These are phyloP conservation scores for Moniliophthora roreri DNA, from an alignment of 1,284 basidiomycete species.

Conservation along the genomic window DNA sequence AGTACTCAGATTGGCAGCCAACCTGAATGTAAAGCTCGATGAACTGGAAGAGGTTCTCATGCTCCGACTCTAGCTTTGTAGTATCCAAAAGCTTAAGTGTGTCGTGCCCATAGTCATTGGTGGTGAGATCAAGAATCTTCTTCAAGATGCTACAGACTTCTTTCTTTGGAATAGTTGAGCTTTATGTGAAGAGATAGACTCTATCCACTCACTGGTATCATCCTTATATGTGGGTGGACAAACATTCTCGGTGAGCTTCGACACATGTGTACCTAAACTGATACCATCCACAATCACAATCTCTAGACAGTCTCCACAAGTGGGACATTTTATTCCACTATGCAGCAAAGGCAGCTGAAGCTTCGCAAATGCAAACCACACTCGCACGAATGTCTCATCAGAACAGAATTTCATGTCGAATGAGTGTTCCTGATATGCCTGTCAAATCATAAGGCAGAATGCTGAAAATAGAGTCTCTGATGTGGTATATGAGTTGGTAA, in stretches of 20 bases:
- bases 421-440: slow-evolving; percentile 11
- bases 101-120: too few relatives aligned
- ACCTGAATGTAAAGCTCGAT: too few relatives aligned
- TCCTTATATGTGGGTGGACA: slow-evolving; percentile 3
- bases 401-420: slow-evolving; percentile 17
- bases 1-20: not conserved
- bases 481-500: slow-evolving; percentile 24
- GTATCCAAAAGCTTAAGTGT: too few relatives aligned
- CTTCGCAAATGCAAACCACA: slow-evolving; percentile 27
- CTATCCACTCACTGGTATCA: not conserved
- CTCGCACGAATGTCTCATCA: slow-evolving; percentile 21
- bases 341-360: slow-evolving; percentile 14
- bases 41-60: too few relatives aligned
- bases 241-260: slow-evolving; percentile 3
- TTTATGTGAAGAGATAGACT: too few relatives aligned
- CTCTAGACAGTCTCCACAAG: too few relatives aligned
- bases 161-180: too few relatives aligned
- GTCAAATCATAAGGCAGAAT: slow-evolving; percentile 18
- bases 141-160: too few relatives aligned
- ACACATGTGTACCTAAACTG: not conserved
- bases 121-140: too few relatives aligned
- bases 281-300: too few relatives aligned
- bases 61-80: too few relatives aligned
- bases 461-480: slow-evolving; percentile 30
- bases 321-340: too few relatives aligned